Evolutionary conservation across 176 grass and related monocot genomes (phyloP).

Genomic region (Eleusine coracana): DNA sequence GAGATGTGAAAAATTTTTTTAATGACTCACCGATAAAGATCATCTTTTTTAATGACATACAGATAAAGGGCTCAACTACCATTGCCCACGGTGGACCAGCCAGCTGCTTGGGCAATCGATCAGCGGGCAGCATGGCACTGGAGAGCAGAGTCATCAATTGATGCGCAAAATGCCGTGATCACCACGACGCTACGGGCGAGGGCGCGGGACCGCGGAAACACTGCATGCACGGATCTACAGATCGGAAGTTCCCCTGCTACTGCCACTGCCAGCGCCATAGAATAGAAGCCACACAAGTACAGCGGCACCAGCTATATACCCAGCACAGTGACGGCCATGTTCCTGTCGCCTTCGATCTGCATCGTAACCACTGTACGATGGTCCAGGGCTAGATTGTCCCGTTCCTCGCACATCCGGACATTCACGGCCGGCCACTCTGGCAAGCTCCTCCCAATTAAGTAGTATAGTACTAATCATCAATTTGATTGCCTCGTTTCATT

Average conservation of each 20-base stretch:
- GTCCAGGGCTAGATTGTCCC: not conserved
- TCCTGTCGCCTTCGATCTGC: not conserved
- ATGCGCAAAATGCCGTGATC: not conserved
- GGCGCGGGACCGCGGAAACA: not conserved
- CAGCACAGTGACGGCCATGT: not conserved
- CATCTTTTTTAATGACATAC: too few species aligned
- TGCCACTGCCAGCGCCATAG: not conserved
- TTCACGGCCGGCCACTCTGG: not conserved
- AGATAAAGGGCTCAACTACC: too few species aligned
- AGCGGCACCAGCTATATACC: not conserved
- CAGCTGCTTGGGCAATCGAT: not conserved
- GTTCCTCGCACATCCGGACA: not conserved
- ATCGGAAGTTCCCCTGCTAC: not conserved
- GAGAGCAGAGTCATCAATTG: not conserved
- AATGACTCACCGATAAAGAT: too few species aligned
- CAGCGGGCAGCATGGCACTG: not conserved
- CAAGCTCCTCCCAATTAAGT: not conserved
- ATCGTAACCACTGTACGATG: not conserved
- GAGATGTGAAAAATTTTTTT: too few species aligned
- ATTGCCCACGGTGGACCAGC: not conserved
- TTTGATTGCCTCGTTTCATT: not conserved
- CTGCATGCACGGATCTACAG: slow-evolving; percentile 36
- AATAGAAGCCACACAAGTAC: not conserved
- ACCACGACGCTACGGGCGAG: not conserved
- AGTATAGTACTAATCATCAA: not conserved